Percentiles rank a stretch among this genome's conserved stretches.
Evolutionary conservation across 1,284 basidiomycete species (phyloP).

Genomic region (Ustilago crameri): DNA sequence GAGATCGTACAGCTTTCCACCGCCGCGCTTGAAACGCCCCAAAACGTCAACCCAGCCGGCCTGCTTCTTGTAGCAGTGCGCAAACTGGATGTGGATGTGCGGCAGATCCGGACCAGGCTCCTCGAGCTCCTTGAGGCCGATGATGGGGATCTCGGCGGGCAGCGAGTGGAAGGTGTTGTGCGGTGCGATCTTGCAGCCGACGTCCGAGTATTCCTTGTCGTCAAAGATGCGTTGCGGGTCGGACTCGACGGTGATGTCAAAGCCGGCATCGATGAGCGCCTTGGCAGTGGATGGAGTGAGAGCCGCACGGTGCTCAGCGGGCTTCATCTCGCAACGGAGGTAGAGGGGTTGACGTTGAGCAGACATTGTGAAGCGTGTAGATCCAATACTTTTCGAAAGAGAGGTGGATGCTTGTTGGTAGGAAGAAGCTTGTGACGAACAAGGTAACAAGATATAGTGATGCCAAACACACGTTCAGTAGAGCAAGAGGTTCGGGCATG

Average conservation of each 20-base stretch:
- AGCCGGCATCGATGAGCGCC: constrained; percentile 88
- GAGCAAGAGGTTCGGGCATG: constrained; percentile 12
- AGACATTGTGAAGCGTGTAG: constrained; percentile 13
- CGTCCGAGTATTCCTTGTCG: constrained; percentile 80
- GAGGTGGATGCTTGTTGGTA: background rate
- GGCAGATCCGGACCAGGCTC: constrained; percentile 70
- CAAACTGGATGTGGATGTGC: constrained; percentile 96
- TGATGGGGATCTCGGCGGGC: constrained; percentile 81
- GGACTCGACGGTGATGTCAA: constrained; percentile 90
- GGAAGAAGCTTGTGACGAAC: no score
- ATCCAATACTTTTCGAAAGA: background rate
- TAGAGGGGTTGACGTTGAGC: constrained; percentile 58
- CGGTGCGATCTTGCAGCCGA: constrained; percentile 87
- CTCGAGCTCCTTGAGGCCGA: constrained; percentile 92
- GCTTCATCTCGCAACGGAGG: constrained; percentile 67
- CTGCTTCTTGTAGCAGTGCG: constrained; percentile 98
- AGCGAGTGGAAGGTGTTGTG: constrained; percentile 91
- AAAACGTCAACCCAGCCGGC: constrained; percentile 91
- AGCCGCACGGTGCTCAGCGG: constrained; percentile 84
- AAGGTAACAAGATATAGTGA: no score
- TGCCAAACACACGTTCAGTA: background rate
- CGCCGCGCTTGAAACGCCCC: constrained; percentile 84
- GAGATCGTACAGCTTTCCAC: constrained; percentile 91
- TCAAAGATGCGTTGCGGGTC: constrained; percentile 96
- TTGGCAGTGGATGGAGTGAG: constrained; percentile 93